Percentiles rank a stretch among this genome's conserved stretches.
phyloP scores from a whole-genome alignment of 2,329 filamentous ascomycete species.

The Alternaria atra region DNA sequence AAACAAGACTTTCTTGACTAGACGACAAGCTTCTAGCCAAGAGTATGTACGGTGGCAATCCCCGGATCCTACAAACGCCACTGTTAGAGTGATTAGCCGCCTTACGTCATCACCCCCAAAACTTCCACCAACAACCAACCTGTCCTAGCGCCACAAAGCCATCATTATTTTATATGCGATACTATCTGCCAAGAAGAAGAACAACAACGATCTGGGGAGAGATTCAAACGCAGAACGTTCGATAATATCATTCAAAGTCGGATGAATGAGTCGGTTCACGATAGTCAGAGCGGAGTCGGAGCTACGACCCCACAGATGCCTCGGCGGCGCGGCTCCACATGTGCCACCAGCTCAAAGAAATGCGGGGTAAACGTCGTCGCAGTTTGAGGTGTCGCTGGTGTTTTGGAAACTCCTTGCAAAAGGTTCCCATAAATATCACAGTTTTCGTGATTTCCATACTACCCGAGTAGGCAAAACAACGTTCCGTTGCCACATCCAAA shows the following conservation, averaged over 20 bases:
- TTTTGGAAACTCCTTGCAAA: not conserved
- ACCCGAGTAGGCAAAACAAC: not conserved
- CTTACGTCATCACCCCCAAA: conserved; percentile 1
- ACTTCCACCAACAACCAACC: not conserved
- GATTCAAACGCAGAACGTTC: not conserved
- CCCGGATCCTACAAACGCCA: not conserved
- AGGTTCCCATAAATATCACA: not conserved
- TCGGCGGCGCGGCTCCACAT: not conserved
- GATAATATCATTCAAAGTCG: not conserved
- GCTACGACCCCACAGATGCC: not conserved
- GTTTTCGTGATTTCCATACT: not conserved
- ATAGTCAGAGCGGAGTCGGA: not conserved
- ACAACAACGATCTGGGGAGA: not conserved
- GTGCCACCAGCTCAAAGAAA: conserved; percentile 2
- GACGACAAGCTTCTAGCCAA: conserved; percentile 14
- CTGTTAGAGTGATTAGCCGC: conserved; percentile 9
- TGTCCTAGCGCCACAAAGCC: not conserved
- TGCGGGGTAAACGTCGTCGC: conserved; percentile 14
- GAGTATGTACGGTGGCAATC: not conserved
- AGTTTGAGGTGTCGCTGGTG: not conserved
- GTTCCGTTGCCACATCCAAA: conserved; percentile 13
- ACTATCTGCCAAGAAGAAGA: not conserved
- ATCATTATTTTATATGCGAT: not conserved
- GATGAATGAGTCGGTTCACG: not conserved
- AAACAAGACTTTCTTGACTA: conserved; percentile 12